Evolutionary conservation across 371 early-diverging fungal species (phyloP).

Genomic region (Lichtheimia ramosa): DNA sequence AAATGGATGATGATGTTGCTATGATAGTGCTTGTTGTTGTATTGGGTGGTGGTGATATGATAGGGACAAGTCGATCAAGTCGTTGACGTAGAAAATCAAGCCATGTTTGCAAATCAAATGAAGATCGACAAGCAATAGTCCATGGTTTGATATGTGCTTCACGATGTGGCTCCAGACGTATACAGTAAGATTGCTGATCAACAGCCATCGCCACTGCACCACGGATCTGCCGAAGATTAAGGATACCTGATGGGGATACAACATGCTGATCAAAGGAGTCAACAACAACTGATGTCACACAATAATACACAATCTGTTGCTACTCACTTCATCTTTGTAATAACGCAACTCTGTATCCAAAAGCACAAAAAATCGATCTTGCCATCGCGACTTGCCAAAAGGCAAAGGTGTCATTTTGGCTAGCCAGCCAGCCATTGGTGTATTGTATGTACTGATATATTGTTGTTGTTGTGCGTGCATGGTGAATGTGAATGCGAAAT

Average conservation of each 20-base stretch:
- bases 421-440: constrained; percentile 12
- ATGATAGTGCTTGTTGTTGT: too few relatives aligned
- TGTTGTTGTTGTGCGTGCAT: background rate
- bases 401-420: constrained; percentile 10
- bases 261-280: constrained; percentile 1
- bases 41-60: background rate
- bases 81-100: background rate
- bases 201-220: background rate
- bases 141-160: constrained; percentile 15
- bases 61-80: background rate
- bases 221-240: background rate
- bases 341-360: constrained; percentile 38
- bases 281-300: too few relatives aligned
- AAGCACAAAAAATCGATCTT: constrained; percentile 35
- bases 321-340: constrained; percentile 30
- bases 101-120: constrained; percentile 28
- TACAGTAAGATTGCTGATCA: constrained; percentile 8
- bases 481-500: background rate
- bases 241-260: constrained; percentile 1
- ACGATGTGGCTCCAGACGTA: constrained; percentile 27
- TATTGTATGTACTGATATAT: background rate
- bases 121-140: constrained; percentile 30
- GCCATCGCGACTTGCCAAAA: constrained; percentile 25
- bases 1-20: background rate
- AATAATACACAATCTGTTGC: background rate